Base-by-base conservation (phyloP, 371 early-diverging fungal genomes). In the Mortierella sp. region DNA sequence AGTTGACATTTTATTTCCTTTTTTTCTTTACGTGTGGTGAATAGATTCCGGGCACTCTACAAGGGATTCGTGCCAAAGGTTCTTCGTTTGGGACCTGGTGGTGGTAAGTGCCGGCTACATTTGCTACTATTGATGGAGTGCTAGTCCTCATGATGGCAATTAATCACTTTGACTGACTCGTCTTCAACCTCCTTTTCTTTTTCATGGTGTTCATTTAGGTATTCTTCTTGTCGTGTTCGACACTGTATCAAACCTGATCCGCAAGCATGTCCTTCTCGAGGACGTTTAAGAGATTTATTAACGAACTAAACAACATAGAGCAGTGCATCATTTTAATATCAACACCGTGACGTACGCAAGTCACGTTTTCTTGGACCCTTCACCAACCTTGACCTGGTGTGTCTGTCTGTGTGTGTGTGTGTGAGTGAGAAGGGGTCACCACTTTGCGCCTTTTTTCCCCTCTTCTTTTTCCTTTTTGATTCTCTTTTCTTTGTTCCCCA, bases 11-110 rank as follows among this genome's bases (percentile, higher is more conserved):
- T 11, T 52, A 24, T 9, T 22, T 26, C 39, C 4, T 48, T 40
- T 39, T 19, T 4, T 50, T 43, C 14, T 55, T 68, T 31, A 24
- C 29, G 31, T 47, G 50, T 78, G 34, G 67, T 2, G n/a, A 66
- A 26, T 88, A 93, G 94, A 76, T 71, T 93, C 74, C 90, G 89
- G 45, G 95, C 99, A 8, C 87, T 99, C 37, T 99, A 97, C 91
- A 97, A 98, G 90, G 99, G 98, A 50, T 98, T 97, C 79, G 90
- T 95, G 48, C 97, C 98, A 44, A 98, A 98, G 89, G 98, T 98
- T n/a, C 91, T 99, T 73, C 91, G 99, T 86, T 89, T 99, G 55
- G 99, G 99, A 41, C 99, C 99, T 53, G 99, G 97, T 79, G 94
- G 94, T 69, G 91, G 94, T 79, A 71, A 71, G 79, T 61, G 41